phyloP scores from a whole-genome alignment of 768 basidiomycete species.

The Nidularia sp. region DNA sequence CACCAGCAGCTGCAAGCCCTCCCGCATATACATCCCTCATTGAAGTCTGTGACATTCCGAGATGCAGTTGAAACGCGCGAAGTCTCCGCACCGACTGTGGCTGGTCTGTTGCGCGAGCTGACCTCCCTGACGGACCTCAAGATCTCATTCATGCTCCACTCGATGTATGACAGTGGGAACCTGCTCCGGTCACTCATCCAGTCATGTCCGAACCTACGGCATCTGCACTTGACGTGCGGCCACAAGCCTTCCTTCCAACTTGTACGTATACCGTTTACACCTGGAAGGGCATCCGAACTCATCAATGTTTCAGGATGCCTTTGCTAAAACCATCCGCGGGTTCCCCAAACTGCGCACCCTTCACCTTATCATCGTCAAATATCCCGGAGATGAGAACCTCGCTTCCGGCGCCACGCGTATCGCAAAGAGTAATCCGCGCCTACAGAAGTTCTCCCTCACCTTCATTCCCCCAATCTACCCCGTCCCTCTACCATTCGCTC shows the following conservation, averaged over 20 bases:
- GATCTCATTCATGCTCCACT: slow-evolving; percentile 66
- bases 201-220: slow-evolving; percentile 60
- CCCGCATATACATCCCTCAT: slow-evolving; percentile 40
- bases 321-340: slow-evolving; percentile 58
- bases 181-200: slow-evolving; percentile 63
- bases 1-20: slow-evolving; percentile 64
- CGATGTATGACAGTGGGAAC: slow-evolving; percentile 70
- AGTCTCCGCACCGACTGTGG: slow-evolving; percentile 57
- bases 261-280: slow-evolving; percentile 30
- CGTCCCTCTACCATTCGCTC: slow-evolving; percentile 41
- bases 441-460: slow-evolving; percentile 59
- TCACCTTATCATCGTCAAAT: slow-evolving; percentile 60
- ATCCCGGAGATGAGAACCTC: slow-evolving; percentile 61
- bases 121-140: slow-evolving; percentile 53
- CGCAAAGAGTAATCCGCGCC: slow-evolving; percentile 61
- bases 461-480: slow-evolving; percentile 57
- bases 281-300: slow-evolving; percentile 1
- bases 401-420: slow-evolving; percentile 56
- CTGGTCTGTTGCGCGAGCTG: slow-evolving; percentile 54
- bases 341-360: slow-evolving; percentile 64
- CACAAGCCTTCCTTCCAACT: slow-evolving; percentile 72
- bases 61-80: slow-evolving; percentile 69
- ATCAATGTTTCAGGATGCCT: slow-evolving; percentile 39
- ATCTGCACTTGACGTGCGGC: slow-evolving; percentile 62
- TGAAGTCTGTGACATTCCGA: slow-evolving; percentile 57